Evolutionary conservation across 192 early-diverging fungal genomes (phyloP).

Genomic region (Rhizophagus clarus): DNA sequence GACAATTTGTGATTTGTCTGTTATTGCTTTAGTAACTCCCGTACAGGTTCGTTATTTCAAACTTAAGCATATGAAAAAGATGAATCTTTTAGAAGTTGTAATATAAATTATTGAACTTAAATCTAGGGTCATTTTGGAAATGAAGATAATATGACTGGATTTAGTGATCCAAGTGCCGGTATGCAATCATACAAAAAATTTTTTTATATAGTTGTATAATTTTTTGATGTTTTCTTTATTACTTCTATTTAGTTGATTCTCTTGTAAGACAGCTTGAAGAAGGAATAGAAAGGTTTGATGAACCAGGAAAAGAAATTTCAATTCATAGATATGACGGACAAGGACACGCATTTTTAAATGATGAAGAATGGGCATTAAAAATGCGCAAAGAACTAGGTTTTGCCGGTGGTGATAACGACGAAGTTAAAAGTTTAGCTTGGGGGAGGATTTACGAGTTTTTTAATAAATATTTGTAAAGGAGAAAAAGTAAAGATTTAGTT

Average conservation of each 20-base stretch:
- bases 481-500: too few relatives aligned
- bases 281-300: conserved; percentile 17
- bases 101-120: not conserved
- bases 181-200: not conserved
- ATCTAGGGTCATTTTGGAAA: not conserved
- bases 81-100: not conserved
- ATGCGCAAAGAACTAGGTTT: conserved; percentile 43
- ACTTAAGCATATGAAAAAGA: not conserved
- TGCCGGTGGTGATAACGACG: conserved; percentile 35
- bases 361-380: conserved; percentile 37
- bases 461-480: conserved; percentile 8
- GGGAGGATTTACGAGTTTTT: conserved; percentile 36
- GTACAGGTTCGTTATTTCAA: conserved; percentile 13
- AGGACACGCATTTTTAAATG: conserved; percentile 46
- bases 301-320: not conserved
- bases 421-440: conserved; percentile 37
- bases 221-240: not conserved
- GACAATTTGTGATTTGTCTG: conserved; percentile 31
- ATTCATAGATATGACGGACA: conserved; percentile 41
- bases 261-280: conserved; percentile 30
- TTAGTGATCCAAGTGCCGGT: conserved; percentile 39
- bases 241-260: conserved; percentile 19
- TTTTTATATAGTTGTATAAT: not conserved
- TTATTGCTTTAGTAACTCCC: conserved; percentile 32
- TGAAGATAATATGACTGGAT: conserved; percentile 36